Conservation (phyloP, 2,329 filamentous ascomycete genomes). For the Calonectria naviculata region DNA sequence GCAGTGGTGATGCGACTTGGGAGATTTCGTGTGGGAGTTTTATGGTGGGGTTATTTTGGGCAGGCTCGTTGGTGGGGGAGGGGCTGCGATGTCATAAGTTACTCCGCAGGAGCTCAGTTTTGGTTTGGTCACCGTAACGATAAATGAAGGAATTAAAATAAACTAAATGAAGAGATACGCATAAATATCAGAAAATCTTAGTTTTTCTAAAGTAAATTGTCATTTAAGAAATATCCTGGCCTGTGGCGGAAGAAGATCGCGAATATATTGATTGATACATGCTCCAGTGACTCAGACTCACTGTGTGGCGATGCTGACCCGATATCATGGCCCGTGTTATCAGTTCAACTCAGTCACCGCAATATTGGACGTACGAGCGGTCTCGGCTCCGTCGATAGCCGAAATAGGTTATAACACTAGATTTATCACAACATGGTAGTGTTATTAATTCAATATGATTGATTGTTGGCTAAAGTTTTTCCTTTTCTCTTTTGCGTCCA, state of each 20-base stretch:
- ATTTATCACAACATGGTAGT: neutral
- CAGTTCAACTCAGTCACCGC: neutral
- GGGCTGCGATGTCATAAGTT: constrained; percentile 30
- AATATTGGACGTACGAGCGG: too few species aligned
- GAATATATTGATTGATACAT: neutral
- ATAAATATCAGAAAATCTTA: neutral
- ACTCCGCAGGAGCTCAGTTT: constrained; percentile 16
- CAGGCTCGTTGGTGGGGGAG: constrained; percentile 35
- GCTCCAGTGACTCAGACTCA: neutral
- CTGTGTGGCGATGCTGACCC: neutral
- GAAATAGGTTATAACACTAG: neutral
- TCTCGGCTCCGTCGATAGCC: neutral
- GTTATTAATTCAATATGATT: too few species aligned
- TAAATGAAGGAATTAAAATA: constrained; percentile 11
- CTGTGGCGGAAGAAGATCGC: neutral
- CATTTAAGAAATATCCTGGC: too few species aligned
- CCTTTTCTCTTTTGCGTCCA: too few species aligned
- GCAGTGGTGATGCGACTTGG: constrained; percentile 3
- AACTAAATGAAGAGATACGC: neutral
- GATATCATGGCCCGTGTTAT: neutral
- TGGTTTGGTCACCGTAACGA: neutral
- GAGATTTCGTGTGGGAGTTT: constrained; percentile 25
- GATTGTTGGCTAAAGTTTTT: too few species aligned
- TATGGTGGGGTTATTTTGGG: constrained; percentile 43
- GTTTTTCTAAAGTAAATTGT: neutral